These are phyloP conservation scores for Ploettnerulaceae sp. DNA, from an alignment of 2,329 filamentous ascomycete species.

Conservation along the genomic window DNA sequence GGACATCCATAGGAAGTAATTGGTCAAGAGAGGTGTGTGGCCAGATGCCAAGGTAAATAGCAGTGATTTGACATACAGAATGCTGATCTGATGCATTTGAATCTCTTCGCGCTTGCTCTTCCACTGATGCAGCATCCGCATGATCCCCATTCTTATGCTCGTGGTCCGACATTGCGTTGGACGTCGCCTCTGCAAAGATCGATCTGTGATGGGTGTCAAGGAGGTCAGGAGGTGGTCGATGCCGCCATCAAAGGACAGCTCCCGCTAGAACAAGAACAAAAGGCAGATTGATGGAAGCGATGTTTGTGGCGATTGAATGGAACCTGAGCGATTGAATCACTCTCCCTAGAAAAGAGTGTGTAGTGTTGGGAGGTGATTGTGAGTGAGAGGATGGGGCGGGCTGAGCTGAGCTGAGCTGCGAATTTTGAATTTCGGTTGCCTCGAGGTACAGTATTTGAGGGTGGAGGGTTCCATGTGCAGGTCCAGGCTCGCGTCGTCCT, in stretches of 20 bases:
- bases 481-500: too few species aligned
- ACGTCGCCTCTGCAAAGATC: background rate
- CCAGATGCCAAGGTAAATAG: background rate
- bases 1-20: too few species aligned
- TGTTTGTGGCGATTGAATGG: background rate
- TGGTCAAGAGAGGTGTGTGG: too few species aligned
- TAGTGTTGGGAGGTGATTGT: background rate
- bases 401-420: background rate
- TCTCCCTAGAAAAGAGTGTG: background rate
- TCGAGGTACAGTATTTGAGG: background rate
- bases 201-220: slow-evolving; percentile 3
- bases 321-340: background rate
- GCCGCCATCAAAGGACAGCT: slow-evolving; percentile 13
- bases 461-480: too few species aligned
- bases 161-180: slow-evolving; percentile 20
- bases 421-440: background rate
- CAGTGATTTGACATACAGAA: slow-evolving; percentile 17
- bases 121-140: slow-evolving; percentile 12
- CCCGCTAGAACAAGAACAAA: background rate
- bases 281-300: background rate
- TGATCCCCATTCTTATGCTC: slow-evolving; percentile 19
- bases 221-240: slow-evolving; percentile 13
- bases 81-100: slow-evolving; percentile 22
- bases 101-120: slow-evolving; percentile 10
- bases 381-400: background rate